Evolutionary conservation across 352 stramenopile species (phyloP), one percentile per base, ranked within the genome.

Genomic region (Elongisporangium prolatum): DNA sequence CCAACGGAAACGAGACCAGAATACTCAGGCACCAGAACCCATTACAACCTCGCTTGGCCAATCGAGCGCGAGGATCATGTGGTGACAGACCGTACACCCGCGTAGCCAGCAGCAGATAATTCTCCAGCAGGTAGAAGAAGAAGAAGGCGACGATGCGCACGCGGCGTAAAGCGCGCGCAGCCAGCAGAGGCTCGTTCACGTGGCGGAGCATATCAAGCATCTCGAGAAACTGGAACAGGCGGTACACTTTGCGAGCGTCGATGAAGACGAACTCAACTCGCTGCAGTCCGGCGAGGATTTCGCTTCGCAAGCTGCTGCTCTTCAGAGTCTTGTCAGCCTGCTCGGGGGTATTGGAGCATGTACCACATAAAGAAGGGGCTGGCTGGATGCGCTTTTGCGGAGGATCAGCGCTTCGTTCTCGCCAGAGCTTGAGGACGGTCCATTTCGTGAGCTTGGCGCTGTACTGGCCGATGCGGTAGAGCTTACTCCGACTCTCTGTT

Each of bases 381-480:
- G 28, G 6, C 7, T 38, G 3, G 28, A 38, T 38, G 3, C 7
- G 28, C 28, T 38, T 38, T 38, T 6, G 7, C 28, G 9, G 28
- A 1, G 28, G 6, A 11, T 38, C 28, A 14, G 28, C 7, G 28
- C 28, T 38, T 6, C 28, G 1, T 38, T 38, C 28, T 38, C 28
- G 37, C 65, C 63, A 71, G 38, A 58, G 44, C 44, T 77, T 56
- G 51, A 76, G 64, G 40, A 88, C 54, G 13, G 61, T 38, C 66
- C 74, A 82, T 50, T 78, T 80, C 22, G 64, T 57, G 50, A 77
- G 69, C 63, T 89, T 89, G 52, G 75, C 70, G 40, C 74, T 60
- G 56, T 89, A 89, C 67, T 89, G 75, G 56, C 84, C 60, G 52
- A 89, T 57, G 20, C 78, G 74, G 56, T 85, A 86, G 51, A 85